These are phyloP conservation scores for Penicillium sp. DNA, from an alignment of 2,329 filamentous ascomycete genomes.

Conservation along the genomic window DNA sequence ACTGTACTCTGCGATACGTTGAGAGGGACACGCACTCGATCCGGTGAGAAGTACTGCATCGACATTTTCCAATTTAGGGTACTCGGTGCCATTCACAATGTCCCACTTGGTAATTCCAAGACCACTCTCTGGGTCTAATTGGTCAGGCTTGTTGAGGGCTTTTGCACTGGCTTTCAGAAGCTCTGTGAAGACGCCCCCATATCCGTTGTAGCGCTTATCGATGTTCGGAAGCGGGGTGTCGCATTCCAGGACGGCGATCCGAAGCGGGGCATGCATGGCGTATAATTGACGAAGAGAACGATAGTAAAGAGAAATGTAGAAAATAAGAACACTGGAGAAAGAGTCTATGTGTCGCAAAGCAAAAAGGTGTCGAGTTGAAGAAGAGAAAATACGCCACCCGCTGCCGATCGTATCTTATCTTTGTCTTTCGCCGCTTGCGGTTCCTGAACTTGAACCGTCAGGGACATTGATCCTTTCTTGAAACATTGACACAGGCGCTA, in stretches of 20 bases:
- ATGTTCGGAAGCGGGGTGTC: constrained; percentile 67
- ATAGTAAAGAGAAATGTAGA: no score
- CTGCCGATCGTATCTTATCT: constrained; percentile 2
- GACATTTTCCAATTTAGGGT: constrained; percentile 66
- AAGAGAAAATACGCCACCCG: constrained; percentile 1
- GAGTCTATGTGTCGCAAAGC: no score
- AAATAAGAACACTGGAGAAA: background rate
- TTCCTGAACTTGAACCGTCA: no score
- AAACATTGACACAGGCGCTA: no score
- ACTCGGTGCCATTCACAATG: constrained; percentile 61
- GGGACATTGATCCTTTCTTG: no score
- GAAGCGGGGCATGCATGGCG: constrained; percentile 49
- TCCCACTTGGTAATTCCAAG: constrained; percentile 63
- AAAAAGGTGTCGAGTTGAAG: no score
- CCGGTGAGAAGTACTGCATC: constrained; percentile 82
- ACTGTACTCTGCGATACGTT: background rate
- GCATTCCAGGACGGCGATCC: constrained; percentile 82
- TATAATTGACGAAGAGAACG: no score
- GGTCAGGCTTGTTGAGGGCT: constrained; percentile 35
- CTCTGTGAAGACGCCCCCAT: constrained; percentile 63
- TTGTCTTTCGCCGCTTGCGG: no score
- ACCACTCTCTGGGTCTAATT: constrained; percentile 33
- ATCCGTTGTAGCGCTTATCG: constrained; percentile 61
- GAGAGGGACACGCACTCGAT: constrained; percentile 41
- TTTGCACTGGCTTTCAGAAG: constrained; percentile 54